Percentiles rank a stretch among this genome's conserved stretches.
phyloP scores from a whole-genome alignment of 2,329 filamentous ascomycete genomes.

The Calonectria pseudoreteaudii region DNA sequence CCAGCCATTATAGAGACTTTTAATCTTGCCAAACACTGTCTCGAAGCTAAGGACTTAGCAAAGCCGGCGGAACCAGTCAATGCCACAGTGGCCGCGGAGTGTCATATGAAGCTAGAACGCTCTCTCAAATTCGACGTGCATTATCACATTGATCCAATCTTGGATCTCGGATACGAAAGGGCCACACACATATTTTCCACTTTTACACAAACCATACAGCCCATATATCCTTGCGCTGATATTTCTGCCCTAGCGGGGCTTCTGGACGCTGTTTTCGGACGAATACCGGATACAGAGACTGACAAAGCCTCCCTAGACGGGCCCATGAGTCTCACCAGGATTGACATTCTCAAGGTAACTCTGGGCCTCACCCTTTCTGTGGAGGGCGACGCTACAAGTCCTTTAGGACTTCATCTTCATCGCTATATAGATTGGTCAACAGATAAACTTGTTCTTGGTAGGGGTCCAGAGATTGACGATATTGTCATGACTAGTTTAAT shows the following conservation, averaged over 20 bases:
- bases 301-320: neutral
- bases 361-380: neutral
- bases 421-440: neutral
- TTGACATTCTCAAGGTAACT: neutral
- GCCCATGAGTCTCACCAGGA: neutral
- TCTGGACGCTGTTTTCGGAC: neutral
- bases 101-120: neutral
- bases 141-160: neutral
- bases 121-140: neutral
- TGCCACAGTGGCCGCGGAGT: no score
- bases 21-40: neutral
- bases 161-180: neutral
- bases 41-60: neutral
- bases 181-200: neutral
- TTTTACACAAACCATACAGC: neutral
- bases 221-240: neutral
- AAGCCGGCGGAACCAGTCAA: neutral
- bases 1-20: neutral
- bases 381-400: neutral
- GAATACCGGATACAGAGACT: neutral
- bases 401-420: neutral
- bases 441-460: neutral
- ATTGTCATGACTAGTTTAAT: neutral
- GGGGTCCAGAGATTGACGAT: neutral
- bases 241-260: neutral